A percentile compares a stretch with the other conserved stretches of the same genome.
Conservation (phyloP, 2,329 filamentous ascomycete species). For the Berkeleyomyces rouxiae region DNA sequence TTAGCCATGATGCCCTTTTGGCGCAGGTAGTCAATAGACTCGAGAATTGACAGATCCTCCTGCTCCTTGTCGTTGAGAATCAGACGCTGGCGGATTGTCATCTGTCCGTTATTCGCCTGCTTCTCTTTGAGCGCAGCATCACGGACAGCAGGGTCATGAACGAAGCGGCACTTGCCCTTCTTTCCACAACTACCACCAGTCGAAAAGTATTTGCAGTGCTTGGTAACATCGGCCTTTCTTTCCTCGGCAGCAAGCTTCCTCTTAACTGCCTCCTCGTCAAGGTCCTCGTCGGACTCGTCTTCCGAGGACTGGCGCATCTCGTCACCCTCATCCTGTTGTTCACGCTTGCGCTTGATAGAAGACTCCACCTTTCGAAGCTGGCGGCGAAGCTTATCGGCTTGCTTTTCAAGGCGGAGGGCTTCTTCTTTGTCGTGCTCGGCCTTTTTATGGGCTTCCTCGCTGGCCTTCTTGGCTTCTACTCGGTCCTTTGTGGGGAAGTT, state of each 20-base stretch:
- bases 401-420: slow-evolving; percentile 28
- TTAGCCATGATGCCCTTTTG: slow-evolving; percentile 37
- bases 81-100: slow-evolving; percentile 49
- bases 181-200: slow-evolving; percentile 53
- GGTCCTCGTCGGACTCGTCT: slow-evolving; percentile 34
- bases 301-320: slow-evolving; percentile 40
- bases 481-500: slow-evolving; percentile 67
- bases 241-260: slow-evolving; percentile 18
- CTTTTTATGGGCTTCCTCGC: slow-evolving; percentile 28
- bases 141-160: slow-evolving; percentile 46
- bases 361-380: slow-evolving; percentile 56
- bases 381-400: slow-evolving; percentile 45
- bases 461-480: slow-evolving; percentile 43
- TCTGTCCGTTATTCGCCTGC: slow-evolving; percentile 46
- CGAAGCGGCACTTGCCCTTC: slow-evolving; percentile 61
- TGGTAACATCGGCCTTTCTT: slow-evolving; percentile 43
- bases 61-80: slow-evolving; percentile 52
- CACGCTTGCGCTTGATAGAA: slow-evolving; percentile 51
- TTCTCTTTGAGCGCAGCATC: slow-evolving; percentile 47
- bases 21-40: slow-evolving; percentile 48
- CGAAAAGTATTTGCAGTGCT: slow-evolving; percentile 55
- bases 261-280: slow-evolving; percentile 30
- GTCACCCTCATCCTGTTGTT: slow-evolving; percentile 49
- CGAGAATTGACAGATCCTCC: slow-evolving; percentile 48
- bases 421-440: slow-evolving; percentile 43